Conservation (phyloP, 768 basidiomycete species). For the Amanita exitialis region DNA sequence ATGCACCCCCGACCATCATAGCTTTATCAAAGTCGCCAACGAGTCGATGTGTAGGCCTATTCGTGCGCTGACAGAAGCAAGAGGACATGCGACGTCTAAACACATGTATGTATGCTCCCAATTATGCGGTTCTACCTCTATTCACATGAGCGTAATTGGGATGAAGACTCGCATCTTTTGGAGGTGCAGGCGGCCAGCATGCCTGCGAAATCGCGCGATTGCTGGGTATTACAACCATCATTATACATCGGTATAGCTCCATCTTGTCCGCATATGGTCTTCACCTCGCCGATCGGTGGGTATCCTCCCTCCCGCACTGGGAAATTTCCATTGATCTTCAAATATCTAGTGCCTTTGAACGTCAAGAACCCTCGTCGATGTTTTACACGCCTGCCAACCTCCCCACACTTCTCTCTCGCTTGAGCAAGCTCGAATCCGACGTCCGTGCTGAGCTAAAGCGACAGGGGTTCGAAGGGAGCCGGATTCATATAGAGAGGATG, state of each 20-base stretch:
- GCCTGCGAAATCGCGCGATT: conserved; percentile 86
- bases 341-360: conserved; percentile 60
- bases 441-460: conserved; percentile 58
- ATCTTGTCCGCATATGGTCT: conserved; percentile 92
- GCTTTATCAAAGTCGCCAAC: conserved; percentile 93
- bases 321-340: neutral
- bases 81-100: conserved; percentile 73
- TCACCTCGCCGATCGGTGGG: conserved; percentile 71
- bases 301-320: neutral
- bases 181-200: conserved; percentile 87
- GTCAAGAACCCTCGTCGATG: conserved; percentile 83
- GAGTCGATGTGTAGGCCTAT: conserved; percentile 96
- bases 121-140: neutral
- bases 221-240: conserved; percentile 78
- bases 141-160: neutral
- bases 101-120: conserved; percentile 38
- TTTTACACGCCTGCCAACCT: conserved; percentile 59
- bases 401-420: conserved; percentile 43
- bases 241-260: conserved; percentile 88
- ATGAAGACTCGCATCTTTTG: conserved; percentile 71
- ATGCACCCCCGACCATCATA: conserved; percentile 16
- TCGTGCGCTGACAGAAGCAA: conserved; percentile 81
- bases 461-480: conserved; percentile 73
- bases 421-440: conserved; percentile 56
- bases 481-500: conserved; percentile 73